These are phyloP conservation scores for Melampsora abietis-canadensis DNA, from an alignment of 1,284 basidiomycete species.

Conservation along the genomic window DNA sequence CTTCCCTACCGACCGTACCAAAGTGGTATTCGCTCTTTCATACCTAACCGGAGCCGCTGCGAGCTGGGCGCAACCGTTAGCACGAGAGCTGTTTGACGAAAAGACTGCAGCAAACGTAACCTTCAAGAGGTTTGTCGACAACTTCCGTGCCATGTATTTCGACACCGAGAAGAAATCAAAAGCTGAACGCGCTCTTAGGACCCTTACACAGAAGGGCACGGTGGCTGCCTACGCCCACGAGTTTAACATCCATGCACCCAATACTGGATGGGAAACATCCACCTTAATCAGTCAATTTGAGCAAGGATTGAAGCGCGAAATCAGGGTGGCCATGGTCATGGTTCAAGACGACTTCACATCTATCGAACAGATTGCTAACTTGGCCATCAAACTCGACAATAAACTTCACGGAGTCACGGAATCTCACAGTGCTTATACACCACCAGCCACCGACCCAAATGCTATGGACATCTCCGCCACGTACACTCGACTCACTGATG, in stretches of 20 bases:
- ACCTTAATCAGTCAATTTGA: background rate
- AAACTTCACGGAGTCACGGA: background rate
- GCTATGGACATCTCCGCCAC: background rate
- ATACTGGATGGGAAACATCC: conserved; percentile 8
- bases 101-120: background rate
- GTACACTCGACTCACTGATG: background rate
- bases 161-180: no score
- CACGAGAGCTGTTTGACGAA: background rate
- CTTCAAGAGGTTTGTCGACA: background rate
- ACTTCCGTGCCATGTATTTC: no score
- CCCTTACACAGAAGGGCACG: background rate
- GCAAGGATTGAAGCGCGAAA: background rate
- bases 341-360: background rate
- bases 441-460: background rate
- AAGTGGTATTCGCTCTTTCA: no score
- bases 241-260: conserved; percentile 1
- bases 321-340: background rate
- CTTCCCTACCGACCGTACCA: no score
- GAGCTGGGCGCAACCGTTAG: background rate
- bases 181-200: no score
- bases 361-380: background rate
- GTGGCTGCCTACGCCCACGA: conserved; percentile 11
- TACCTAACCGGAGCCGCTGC: no score
- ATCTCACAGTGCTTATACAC: background rate
- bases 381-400: conserved; percentile 13